A percentile compares a stretch with the other conserved stretches of the same genome.
These are phyloP conservation scores for Diaporthe citrichinensis DNA, from an alignment of 2,329 filamentous ascomycete genomes.

Conservation along the genomic window DNA sequence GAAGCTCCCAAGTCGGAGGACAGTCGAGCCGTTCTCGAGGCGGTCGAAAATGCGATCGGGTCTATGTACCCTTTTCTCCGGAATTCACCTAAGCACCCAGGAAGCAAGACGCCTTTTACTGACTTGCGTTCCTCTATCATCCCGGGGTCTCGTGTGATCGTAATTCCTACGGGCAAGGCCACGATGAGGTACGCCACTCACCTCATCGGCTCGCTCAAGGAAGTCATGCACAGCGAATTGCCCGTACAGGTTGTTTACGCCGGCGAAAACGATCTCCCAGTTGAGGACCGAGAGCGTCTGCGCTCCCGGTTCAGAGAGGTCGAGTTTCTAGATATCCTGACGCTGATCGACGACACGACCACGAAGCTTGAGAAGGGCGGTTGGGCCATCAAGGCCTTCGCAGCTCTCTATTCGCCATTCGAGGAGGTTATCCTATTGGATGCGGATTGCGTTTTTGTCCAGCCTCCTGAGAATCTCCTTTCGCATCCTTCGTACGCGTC, in stretches of 20 bases:
- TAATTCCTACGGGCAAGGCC: neutral
- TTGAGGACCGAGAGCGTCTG: neutral
- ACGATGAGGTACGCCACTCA: neutral
- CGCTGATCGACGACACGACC: neutral
- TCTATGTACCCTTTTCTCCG: conserved; percentile 50
- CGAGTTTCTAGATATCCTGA: neutral
- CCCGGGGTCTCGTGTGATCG: neutral
- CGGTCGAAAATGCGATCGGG: conserved; percentile 45
- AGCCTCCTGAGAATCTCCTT: neutral
- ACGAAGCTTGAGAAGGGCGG: neutral
- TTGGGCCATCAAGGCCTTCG: conserved; percentile 1
- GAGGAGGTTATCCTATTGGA: neutral
- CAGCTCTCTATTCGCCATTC: neutral
- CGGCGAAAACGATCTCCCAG: neutral
- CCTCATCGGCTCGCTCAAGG: conserved; percentile 4
- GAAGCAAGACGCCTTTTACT: conserved; percentile 49
- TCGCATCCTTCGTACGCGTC: neutral
- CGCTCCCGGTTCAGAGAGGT: neutral
- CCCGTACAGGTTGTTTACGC: neutral
- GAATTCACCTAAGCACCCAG: conserved; percentile 54
- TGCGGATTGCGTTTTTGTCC: neutral
- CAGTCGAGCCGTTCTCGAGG: neutral
- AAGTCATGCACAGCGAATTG: neutral
- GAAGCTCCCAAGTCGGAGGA: neutral
- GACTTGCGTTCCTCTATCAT: conserved; percentile 54